Conservation (phyloP, 495 filamentous ascomycete genomes). For the Usnea hakonensis region DNA sequence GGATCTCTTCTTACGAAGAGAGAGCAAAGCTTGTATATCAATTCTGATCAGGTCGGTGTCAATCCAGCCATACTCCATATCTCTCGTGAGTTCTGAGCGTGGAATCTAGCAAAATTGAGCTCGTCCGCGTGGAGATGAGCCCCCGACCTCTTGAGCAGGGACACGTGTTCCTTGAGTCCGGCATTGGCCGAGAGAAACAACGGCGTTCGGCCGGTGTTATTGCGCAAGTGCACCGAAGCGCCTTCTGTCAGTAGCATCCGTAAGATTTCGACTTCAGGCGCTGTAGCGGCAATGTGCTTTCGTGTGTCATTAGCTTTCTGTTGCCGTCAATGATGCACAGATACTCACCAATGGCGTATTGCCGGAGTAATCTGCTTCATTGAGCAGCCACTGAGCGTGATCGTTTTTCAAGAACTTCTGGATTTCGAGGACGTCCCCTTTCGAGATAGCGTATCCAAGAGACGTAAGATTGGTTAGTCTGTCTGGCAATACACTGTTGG, state of each 20-base stretch:
- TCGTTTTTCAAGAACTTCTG: slow-evolving; percentile 59
- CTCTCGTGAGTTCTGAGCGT: slow-evolving; percentile 27
- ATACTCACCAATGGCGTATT: slow-evolving; percentile 71
- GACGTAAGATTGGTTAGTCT: slow-evolving; percentile 53
- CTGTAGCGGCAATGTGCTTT: slow-evolving; percentile 59
- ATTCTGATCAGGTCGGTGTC: background rate
- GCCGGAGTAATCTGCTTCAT: slow-evolving; percentile 75
- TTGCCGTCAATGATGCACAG: background rate
- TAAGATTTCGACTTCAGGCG: slow-evolving; percentile 54
- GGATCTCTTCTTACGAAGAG: background rate
- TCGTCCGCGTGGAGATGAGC: slow-evolving; percentile 64
- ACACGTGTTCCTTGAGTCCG: slow-evolving; percentile 52
- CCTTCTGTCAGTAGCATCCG: slow-evolving; percentile 65
- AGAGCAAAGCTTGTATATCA: too few species aligned
- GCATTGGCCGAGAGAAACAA: slow-evolving; percentile 67
- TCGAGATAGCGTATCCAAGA: slow-evolving; percentile 73
- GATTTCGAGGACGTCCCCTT: slow-evolving; percentile 59
- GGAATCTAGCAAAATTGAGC: slow-evolving; percentile 41
- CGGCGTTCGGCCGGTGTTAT: slow-evolving; percentile 72
- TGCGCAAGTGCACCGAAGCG: slow-evolving; percentile 80
- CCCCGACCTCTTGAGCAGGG: slow-evolving; percentile 59
- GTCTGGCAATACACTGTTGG: slow-evolving; percentile 45
- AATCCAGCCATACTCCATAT: background rate
- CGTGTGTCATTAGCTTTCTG: background rate
- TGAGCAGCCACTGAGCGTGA: slow-evolving; percentile 58